phyloP scores from a whole-genome alignment of 352 stramenopile genomes.

The Phytophthora europaea region DNA sequence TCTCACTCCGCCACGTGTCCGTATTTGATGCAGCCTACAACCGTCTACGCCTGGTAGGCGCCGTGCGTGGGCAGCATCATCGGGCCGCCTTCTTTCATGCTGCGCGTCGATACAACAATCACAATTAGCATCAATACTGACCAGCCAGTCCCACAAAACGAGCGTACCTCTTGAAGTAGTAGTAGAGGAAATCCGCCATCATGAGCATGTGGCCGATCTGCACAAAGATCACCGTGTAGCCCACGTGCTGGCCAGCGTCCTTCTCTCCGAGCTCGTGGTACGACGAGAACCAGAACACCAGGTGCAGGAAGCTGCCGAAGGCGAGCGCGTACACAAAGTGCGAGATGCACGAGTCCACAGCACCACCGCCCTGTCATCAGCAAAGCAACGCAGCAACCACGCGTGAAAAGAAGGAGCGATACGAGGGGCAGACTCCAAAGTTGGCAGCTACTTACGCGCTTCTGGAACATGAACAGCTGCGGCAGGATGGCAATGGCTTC shows the following conservation, averaged over 20 bases:
- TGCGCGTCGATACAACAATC: constrained; percentile 21
- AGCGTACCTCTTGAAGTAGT: constrained; percentile 96
- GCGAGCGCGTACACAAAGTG: constrained; percentile 97
- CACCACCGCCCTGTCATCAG: constrained; percentile 79
- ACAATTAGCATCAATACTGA: neutral
- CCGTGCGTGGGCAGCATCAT: constrained; percentile 93
- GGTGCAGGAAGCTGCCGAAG: constrained; percentile 96
- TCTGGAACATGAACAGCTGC: constrained; percentile 99
- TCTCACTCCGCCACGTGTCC: constrained; percentile 12
- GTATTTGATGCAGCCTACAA: constrained; percentile 18
- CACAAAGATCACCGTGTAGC: constrained; percentile 97
- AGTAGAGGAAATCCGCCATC: constrained; percentile 99
- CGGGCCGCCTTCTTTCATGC: constrained; percentile 89
- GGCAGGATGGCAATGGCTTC: constrained; percentile 96
- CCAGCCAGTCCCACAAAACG: neutral
- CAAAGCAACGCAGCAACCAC: neutral
- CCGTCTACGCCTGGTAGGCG: constrained; percentile 79
- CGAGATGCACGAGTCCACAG: constrained; percentile 97
- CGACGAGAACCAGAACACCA: constrained; percentile 99
- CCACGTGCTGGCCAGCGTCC: constrained; percentile 89
- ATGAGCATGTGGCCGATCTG: constrained; percentile 99
- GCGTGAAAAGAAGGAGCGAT: neutral
- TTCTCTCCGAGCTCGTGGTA: constrained; percentile 98
- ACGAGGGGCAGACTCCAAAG: neutral
- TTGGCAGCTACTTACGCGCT: constrained; percentile 71